Evolutionary conservation across 768 basidiomycete genomes (phyloP), one percentile per base, ranked within the genome.

Genomic region (Tulasnella sp.): DNA sequence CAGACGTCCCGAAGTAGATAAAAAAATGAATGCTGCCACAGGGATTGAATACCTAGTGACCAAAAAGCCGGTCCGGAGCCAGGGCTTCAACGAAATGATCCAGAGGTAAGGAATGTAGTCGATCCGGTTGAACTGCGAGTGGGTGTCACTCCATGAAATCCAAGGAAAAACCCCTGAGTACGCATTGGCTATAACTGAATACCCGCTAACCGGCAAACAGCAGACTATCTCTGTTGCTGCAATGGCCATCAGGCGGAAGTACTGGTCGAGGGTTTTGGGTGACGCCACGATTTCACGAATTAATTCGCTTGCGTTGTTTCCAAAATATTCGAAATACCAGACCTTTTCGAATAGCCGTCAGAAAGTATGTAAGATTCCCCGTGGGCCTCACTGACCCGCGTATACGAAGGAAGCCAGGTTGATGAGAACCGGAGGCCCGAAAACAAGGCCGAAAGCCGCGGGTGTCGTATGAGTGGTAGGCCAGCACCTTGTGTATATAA

Each of bases 401-500:
- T 82, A 82, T 42, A 81, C 75, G 64, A 86, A 78, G 32, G 85
- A 80, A 59, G 81, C 74, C 72, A 78, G 75, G 74, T 82, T 82
- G 34, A 87, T 79, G 36, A 83, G n/a, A 3, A 83, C 19, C 0
- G 86, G 85, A 81, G 81, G 83, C 8, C 81, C 71, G 75, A 77
- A 83, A 29, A 84, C 82, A 29, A 89, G 76, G 17, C 83, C 77
- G 67, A 82, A 79, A 1, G 85, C 82, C 5, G 82, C 79, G 35
- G 81, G 80, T 0, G 86, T 84, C 75, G 83, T 82, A 78, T 83
- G 86, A 5, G 82, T 83, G 39, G 79, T 79, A 2, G 86, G 86
- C 65, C 77, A 83, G 78, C 88, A 89, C 6, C 87, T 88, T 12
- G 32, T n/a, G 32, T n/a, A n/a, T n/a, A n/a, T n/a, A n/a, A n/a